Percentiles rank a stretch among this genome's conserved stretches.
Conservation (phyloP, 805 yeast genomes). For the Candida suzukii region DNA sequence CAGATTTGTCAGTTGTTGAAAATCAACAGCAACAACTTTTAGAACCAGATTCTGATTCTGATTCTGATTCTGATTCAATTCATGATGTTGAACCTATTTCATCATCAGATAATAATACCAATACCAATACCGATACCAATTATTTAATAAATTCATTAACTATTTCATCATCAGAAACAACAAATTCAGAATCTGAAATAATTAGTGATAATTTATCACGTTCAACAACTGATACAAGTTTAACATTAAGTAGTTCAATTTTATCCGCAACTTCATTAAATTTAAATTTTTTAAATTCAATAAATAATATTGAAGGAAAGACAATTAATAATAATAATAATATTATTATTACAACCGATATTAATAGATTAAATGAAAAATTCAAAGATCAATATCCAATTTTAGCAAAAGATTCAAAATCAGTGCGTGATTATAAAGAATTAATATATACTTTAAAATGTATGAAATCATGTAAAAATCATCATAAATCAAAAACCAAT, state of each 20-base stretch:
- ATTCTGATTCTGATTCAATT: neutral
- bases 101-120: no score
- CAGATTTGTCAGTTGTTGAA: neutral
- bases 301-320: no score
- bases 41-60: neutral
- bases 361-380: neutral
- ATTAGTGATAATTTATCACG: neutral
- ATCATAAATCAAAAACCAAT: neutral
- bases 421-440: constrained; percentile 15
- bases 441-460: constrained; percentile 21
- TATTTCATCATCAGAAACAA: neutral
- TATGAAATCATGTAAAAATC: constrained; percentile 10
- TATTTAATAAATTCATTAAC: no score
- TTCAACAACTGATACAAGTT: neutral
- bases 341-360: no score
- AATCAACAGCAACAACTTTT: no score
- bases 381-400: neutral
- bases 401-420: constrained; percentile 1
- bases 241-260: no score
- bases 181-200: neutral
- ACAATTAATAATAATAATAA: no score
- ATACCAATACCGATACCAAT: no score
- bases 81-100: no score
- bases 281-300: neutral
- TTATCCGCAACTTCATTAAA: neutral